Conservation (phyloP, 495 filamentous ascomycete species). For the Stereocaulon alpinum region DNA sequence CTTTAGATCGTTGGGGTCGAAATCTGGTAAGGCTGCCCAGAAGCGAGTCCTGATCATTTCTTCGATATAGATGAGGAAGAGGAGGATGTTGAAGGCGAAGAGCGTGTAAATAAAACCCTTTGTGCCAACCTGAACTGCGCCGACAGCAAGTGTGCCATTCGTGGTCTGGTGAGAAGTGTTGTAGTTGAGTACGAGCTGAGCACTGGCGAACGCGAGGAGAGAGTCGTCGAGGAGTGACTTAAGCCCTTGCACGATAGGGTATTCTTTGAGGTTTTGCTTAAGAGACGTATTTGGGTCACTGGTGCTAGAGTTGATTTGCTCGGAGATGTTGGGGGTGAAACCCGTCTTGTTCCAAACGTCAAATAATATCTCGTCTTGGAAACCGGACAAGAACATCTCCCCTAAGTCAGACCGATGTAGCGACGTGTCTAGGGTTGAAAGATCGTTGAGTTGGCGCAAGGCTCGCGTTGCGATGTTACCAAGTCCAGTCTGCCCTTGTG, state of each 20-base stretch:
- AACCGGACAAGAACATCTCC: conserved; percentile 3
- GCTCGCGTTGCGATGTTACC: conserved; percentile 6
- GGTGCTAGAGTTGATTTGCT: neutral
- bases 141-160: neutral
- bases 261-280: neutral
- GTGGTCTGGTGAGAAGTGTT: neutral
- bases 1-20: conserved; percentile 1
- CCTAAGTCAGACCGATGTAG: neutral
- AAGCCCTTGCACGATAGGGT: conserved; percentile 4
- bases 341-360: neutral
- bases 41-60: conserved; percentile 5
- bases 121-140: neutral
- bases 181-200: neutral
- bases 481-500: conserved; percentile 5
- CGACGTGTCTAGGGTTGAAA: conserved; percentile 1
- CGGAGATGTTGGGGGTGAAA: neutral
- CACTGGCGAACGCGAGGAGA: conserved; percentile 6
- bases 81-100: conserved; percentile 5
- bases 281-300: neutral
- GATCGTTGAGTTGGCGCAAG: conserved; percentile 7
- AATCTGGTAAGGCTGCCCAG: neutral
- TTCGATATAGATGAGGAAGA: conserved; percentile 2
- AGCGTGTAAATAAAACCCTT: neutral
- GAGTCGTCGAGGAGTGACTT: conserved; percentile 5
- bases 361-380: neutral